Base-by-base conservation (phyloP, 352 stramenopile genomes). In the Pythium vanterpoolii region DNA sequence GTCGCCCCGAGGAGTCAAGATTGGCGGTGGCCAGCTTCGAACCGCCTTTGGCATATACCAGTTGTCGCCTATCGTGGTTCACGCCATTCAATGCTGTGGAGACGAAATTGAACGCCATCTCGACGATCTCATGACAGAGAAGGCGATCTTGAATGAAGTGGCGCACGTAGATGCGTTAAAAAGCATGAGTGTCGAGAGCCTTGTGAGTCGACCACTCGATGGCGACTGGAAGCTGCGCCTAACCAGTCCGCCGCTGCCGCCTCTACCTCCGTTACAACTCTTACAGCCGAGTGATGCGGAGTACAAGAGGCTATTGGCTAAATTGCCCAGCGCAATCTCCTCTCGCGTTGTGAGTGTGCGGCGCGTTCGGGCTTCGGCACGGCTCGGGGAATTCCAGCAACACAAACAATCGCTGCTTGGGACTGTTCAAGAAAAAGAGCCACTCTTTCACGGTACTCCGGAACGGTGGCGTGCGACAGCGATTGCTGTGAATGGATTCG, bases 401-500 rank as follows among this genome's bases (percentile, higher is more conserved):
- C 33, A 13, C 33, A 43, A 52, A 28, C 5, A 13, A 5, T 13
- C 21, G 13, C 45, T 28, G 8, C 6, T 11, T 16, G 45, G 7
- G 8, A 42, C 18, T 5, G 26, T 44, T 11, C 6, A 43, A 21
- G 59, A 56, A n/a, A 30, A 23, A 4, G 31, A 57, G 14, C 65
- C 65, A 4, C 34, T 72, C 0, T 72, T 56, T n/a, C 65, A 72
- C 28, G 65, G 65, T 1, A 72, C 65, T 5, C 65, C 65, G 3
- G 51, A 71, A 24, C 64, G 53, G 3, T 71, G 64, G 64, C 50
- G 64, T 3, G 64, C 64, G n/a, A 64, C 57, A 10, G 64, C 57
- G 18, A 71, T 71, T 21, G 64, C 64, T 5, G 3, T 63, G 7
- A 66, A 62, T 23, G 64, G 64, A 1, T 71, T 71, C 23, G 54